These are phyloP conservation scores for Neonectria coccinea DNA, from an alignment of 2,329 filamentous ascomycete genomes.

Conservation along the genomic window DNA sequence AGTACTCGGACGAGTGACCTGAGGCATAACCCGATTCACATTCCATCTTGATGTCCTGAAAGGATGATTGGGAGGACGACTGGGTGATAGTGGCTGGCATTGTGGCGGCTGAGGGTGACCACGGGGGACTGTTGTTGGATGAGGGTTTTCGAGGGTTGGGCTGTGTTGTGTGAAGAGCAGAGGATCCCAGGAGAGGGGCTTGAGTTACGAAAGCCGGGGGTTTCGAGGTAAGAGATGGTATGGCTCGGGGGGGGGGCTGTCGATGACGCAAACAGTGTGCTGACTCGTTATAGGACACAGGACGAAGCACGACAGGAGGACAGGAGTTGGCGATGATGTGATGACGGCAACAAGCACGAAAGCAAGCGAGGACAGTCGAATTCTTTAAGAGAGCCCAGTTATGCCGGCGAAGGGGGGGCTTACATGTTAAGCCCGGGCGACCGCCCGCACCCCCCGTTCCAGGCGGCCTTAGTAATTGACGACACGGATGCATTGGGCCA, in stretches of 20 bases:
- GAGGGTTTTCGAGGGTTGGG: constrained; percentile 40
- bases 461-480: constrained; percentile 44
- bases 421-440: constrained; percentile 46
- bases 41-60: constrained; percentile 57
- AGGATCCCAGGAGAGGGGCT: constrained; percentile 33
- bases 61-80: constrained; percentile 55
- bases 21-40: constrained; percentile 88
- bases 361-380: constrained; percentile 40
- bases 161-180: constrained; percentile 25
- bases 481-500: constrained; percentile 38
- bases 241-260: constrained; percentile 15
- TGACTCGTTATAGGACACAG: constrained; percentile 38
- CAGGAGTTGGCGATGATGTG: constrained; percentile 34
- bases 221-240: constrained; percentile 15
- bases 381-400: constrained; percentile 43
- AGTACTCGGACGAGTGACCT: constrained; percentile 54
- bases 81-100: constrained; percentile 53
- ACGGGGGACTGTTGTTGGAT: constrained; percentile 28
- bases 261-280: constrained; percentile 44
- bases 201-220: constrained; percentile 14
- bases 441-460: constrained; percentile 42
- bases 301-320: constrained; percentile 36
- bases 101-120: constrained; percentile 42
- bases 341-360: constrained; percentile 33
- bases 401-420: constrained; percentile 38